Evolutionary conservation across 306 rosid genomes (phyloP).

Genomic region (Albizia julibrissin): DNA sequence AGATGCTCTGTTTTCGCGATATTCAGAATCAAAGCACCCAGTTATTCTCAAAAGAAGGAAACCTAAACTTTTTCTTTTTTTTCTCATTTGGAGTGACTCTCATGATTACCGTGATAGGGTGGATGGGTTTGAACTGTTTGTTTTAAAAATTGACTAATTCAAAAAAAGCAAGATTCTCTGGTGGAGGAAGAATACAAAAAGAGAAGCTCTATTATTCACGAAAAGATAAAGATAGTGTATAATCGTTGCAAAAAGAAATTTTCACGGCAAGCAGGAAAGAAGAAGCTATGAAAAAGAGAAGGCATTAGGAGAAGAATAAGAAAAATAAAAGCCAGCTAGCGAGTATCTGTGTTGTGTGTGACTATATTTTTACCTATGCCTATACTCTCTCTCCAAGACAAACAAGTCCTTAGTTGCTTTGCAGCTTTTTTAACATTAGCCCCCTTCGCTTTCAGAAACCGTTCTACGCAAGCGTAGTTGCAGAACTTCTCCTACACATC

Average conservation of each 20-base stretch:
- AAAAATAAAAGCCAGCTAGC: not conserved
- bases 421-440: slow-evolving; percentile 89
- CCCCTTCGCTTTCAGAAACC: slow-evolving; percentile 84
- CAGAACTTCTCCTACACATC: slow-evolving; percentile 86
- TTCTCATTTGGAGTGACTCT: slow-evolving; percentile 36
- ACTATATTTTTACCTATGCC: slow-evolving; percentile 59
- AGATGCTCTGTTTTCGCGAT: slow-evolving; percentile 56
- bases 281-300: not conserved
- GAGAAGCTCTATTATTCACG: slow-evolving; percentile 25
- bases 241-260: not conserved
- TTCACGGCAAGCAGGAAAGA: slow-evolving; percentile 22
- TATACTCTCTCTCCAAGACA: slow-evolving; percentile 89
- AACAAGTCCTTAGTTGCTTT: slow-evolving; percentile 84
- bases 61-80: not conserved
- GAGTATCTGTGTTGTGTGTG: not conserved
- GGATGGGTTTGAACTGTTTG: slow-evolving; percentile 30
- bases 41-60: not conserved
- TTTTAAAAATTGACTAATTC: slow-evolving; percentile 51
- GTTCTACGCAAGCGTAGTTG: slow-evolving; percentile 71
- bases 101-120: slow-evolving; percentile 47
- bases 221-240: slow-evolving; percentile 7
- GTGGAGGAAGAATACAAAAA: slow-evolving; percentile 45
- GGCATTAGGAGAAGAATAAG: slow-evolving; percentile 8
- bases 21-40: not conserved
- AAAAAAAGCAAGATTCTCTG: slow-evolving; percentile 78